Percentiles rank a stretch among this genome's conserved stretches.
Conservation (phyloP, 108 stramenopile genomes). For the Discostella pseudostelligera region DNA sequence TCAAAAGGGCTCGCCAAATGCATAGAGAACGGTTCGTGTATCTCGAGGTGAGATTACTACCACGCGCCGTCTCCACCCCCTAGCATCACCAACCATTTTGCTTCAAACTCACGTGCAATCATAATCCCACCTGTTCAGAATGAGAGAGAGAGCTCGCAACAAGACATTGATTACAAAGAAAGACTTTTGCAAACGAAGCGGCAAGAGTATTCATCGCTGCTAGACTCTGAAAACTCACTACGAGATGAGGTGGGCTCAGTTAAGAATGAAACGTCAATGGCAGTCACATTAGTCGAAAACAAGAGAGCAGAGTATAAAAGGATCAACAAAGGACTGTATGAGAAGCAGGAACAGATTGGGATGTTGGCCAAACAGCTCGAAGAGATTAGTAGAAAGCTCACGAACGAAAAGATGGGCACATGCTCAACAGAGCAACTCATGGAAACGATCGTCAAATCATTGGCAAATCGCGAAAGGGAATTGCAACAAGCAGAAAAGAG, state of each 20-base stretch:
- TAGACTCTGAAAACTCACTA: constrained; percentile 45
- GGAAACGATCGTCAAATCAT: constrained; percentile 52
- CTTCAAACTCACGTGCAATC: not conserved
- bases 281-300: constrained; percentile 43
- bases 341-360: constrained; percentile 19
- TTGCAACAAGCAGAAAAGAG: constrained; percentile 48
- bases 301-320: constrained; percentile 43
- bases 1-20: constrained; percentile 20
- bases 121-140: constrained; percentile 18
- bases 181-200: constrained; percentile 58
- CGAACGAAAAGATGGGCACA: constrained; percentile 47
- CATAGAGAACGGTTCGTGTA: constrained; percentile 37
- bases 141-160: constrained; percentile 58
- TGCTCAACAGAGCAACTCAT: constrained; percentile 51
- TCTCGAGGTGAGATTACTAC: constrained; percentile 25
- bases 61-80: not conserved
- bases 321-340: constrained; percentile 38
- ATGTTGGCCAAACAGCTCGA: constrained; percentile 18
- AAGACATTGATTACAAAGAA: constrained; percentile 48
- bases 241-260: constrained; percentile 69
- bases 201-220: constrained; percentile 48
- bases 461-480: constrained; percentile 54
- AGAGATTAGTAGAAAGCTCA: constrained; percentile 41
- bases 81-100: not conserved
- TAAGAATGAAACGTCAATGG: constrained; percentile 60